phyloP scores from a whole-genome alignment of 331 rosid species.

The Telfairia occidentalis region DNA sequence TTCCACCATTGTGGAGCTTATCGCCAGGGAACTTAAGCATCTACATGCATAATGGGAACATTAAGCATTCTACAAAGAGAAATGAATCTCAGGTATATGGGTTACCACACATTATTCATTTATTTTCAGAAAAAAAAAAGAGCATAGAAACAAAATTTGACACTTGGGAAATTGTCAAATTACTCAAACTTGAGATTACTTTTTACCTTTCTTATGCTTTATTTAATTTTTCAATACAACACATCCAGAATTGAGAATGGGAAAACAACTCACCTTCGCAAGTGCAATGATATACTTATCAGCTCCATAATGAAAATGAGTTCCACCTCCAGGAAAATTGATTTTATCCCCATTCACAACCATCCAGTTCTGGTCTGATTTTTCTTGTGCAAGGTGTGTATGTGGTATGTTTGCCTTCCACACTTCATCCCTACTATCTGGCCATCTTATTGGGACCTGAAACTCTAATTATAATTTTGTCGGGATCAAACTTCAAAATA shows the following conservation, averaged over 20 bases:
- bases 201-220: not conserved
- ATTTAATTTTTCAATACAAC: not conserved
- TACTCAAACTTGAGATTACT: not conserved
- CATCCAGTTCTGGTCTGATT: constrained; percentile 67
- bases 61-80: not conserved
- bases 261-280: constrained; percentile 25
- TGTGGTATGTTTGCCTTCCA: constrained; percentile 65
- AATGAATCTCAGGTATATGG: not conserved
- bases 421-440: constrained; percentile 53
- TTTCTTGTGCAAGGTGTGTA: constrained; percentile 48
- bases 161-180: not conserved
- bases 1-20: constrained; percentile 39
- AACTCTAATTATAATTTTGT: constrained; percentile 20
- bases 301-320: constrained; percentile 54
- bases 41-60: constrained; percentile 14
- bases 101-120: not conserved
- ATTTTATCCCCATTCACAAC: constrained; percentile 56
- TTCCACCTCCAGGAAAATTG: constrained; percentile 58
- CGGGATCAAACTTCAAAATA: constrained; percentile 28
- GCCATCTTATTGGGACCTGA: constrained; percentile 58
- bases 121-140: not conserved
- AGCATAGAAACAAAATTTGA: not conserved
- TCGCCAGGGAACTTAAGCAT: constrained; percentile 51
- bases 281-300: constrained; percentile 49
- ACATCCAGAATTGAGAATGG: not conserved